Evolutionary conservation across 805 yeast genomes (phyloP), one percentile per base, ranked within the genome.

Genomic region (Pichia gijzeniarum): DNA sequence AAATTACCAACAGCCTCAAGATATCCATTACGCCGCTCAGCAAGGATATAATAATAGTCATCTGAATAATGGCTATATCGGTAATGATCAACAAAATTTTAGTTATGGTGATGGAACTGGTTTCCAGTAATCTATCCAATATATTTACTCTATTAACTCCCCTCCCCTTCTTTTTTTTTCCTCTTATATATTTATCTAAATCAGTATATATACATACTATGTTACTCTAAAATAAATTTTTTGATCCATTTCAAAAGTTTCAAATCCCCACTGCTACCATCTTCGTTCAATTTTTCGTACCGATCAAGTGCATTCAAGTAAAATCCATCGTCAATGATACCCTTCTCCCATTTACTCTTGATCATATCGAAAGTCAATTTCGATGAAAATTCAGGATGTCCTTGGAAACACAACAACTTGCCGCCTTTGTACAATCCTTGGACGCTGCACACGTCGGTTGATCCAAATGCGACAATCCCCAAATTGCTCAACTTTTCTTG

Each of bases 381-480:
- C 0, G 67, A 65, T 21, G 65, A 57, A 56, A 85, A 89, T 60
- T 89, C 96, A 0, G 96, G 96, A 57, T 89, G 97, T 0, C 96
- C 96, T 62, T 89, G 97, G 53, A 88, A 75, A 0, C 93, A 77
- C 19, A 89, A 62, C 7, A 84, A 44, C 37, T 72, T 69, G 19
- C 69, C 58, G 0, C 72, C 69, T 35, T 75, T 73, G 45, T 74
- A 74, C 25, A 85, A 64, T 0, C 95, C 95, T 63, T 89, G 96
- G 31, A 76, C 65, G 1, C 64, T 55, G 50, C 95, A 83, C 35
- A 62, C 69, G 0, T 68, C 61, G 7, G 83, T 74, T 5, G 73
- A 61, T 0, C 95, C 84, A 60, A 80, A 64, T 49, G 71, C 64
- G 40, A 54, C 39, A 58, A 64, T 45, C 47, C 68, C 65, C 19